Evolutionary conservation across 345 rosid genomes (phyloP), one percentile per base, ranked within the genome.

Genomic region (Gossypioides kirkii): DNA sequence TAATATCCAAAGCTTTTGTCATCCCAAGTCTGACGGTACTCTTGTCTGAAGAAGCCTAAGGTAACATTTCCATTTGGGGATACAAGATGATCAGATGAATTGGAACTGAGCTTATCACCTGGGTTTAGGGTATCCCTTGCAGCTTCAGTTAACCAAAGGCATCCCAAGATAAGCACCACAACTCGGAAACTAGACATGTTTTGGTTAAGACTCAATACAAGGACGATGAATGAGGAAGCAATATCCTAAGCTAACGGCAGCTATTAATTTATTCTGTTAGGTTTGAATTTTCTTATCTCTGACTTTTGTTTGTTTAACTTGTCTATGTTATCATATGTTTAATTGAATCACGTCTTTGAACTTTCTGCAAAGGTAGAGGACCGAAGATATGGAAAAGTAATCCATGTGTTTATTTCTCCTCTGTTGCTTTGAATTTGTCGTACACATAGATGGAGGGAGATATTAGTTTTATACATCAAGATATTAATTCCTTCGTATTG

Each of bases 21-120:
- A 36, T n/a, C 4, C 65, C 65, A 61, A 16, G 5, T 6, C 11
- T 0, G 2, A 32, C 2, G 0, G 41, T 62, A 36, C 23, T 22
- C 70, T 45, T 12, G 54, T 45, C 25, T 66, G 20, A 1, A 0
- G 54, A 66, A 66, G 38, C 36, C 6, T 7, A 66, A 66, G 2
- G 36, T 22, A 23, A 63, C 8, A 1, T 0, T 2, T 12, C 54
- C 54, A 45, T 7, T 22, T 45, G 23, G 38, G 20, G 70, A 66
- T 22, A 66, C 70, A 45, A 66, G 70, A 6, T 0, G 10, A 66
- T 45, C 54, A 14, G 54, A 45, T 22, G 32, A 22, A 66, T 23
- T 66, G 20, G 18, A 22, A 66, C 14, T 66, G 11, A 66, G 20
- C 52, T 45, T 45, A 22, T 66, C 70, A 45, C 70, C 70, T 22